Evolutionary conservation across 2,329 filamentous ascomycete species (phyloP), one percentile per base, ranked within the genome.

Genomic region (Clonostachys byssicola): DNA sequence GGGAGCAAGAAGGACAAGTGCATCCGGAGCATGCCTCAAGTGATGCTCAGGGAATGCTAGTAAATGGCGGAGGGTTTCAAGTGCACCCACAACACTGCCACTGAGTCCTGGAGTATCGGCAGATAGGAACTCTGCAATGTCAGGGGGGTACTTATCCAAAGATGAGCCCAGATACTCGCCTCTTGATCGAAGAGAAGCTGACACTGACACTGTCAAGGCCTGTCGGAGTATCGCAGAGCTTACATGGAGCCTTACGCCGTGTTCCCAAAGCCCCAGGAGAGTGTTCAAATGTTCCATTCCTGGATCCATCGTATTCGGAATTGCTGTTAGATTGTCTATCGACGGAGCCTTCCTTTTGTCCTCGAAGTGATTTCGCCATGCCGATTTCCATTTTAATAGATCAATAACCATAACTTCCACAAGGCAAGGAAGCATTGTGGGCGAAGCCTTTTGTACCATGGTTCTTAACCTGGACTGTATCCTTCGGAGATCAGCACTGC

Each of bases 241-340:
- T 10, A 54, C 39, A 38, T 50, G 51, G 33, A 54, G 52, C 34
- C 44, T n/a, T 12, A 52, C 46, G 33, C 51, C 49, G n/a, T 47
- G 18, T 39, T 54, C 51, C 47, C 51, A 54, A n/a, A 54, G 47
- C 8, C 45, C 49, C 17, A 51, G 36, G 4, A 54, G 39, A 6
- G 13, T 20, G 12, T 34, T 14, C 6, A 47, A 13, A 43, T 47
- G 45, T 13, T 20, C 12, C 13, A 18, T 47, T 5, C 14, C 40
- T 10, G 40, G 40, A 12, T 42, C 33, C 33, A 43, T 12, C 5
- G 12, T 16, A 36, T 20, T 6, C 45, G 39, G 30, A 12, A 33
- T 12, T 13, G 12, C 5, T 30, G 20, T 23, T 5, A 23, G 42
- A 43, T 43, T 18, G 8, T 17, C 30, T 23, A 23, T 23, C 5